Evolutionary conservation across 2,329 filamentous ascomycete genomes (phyloP).

Genomic region (Dryadomyces quercus-mongolicae): DNA sequence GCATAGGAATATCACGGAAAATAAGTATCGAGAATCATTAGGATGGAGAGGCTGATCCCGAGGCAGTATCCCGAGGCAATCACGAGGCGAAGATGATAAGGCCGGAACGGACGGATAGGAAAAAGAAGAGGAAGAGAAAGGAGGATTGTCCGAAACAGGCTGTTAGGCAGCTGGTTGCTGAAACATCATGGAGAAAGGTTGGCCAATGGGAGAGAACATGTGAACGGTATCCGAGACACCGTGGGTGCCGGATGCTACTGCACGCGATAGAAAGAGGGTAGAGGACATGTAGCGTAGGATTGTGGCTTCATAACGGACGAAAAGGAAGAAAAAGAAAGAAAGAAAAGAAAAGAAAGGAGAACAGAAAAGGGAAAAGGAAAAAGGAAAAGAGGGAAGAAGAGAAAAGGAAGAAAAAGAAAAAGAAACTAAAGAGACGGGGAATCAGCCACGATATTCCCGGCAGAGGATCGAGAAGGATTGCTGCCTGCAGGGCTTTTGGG

Average conservation of each 20-base stretch:
- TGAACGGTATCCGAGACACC: background rate
- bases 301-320: background rate
- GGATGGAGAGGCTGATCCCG: no score
- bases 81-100: background rate
- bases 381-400: no score
- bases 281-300: no score
- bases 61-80: background rate
- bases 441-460: background rate
- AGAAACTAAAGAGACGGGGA: background rate
- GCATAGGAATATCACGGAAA: no score
- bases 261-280: background rate
- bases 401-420: background rate
- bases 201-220: background rate
- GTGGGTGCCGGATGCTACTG: background rate
- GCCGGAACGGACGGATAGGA: background rate
- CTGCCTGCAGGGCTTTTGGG: no score
- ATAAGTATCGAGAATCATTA: no score
- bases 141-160: background rate
- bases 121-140: background rate
- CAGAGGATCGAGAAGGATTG: background rate
- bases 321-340: background rate
- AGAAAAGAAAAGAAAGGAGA: background rate
- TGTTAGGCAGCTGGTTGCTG: background rate
- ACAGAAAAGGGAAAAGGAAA: no score
- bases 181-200: background rate